Conservation (phyloP, 2,329 filamentous ascomycete species). For the Aspergillus novofumigatus region DNA sequence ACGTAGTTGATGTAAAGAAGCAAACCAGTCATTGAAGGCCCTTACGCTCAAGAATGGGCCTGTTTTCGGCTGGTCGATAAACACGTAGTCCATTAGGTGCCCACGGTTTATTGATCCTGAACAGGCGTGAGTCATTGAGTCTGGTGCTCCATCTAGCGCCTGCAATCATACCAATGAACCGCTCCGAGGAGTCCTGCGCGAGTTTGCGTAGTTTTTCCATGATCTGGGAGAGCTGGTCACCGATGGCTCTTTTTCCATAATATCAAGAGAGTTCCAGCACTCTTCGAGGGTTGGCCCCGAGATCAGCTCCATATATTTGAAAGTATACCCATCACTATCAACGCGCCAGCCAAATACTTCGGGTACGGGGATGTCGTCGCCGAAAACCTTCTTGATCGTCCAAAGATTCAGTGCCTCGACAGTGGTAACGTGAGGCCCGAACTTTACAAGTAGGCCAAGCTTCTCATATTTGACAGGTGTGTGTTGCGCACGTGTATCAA, state of each 20-base stretch:
- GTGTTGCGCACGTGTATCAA: neutral
- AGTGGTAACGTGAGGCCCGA: constrained; percentile 16
- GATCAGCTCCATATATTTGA: no score
- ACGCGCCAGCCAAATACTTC: no score
- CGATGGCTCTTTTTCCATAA: no score
- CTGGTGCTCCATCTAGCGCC: no score
- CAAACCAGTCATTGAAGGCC: constrained; percentile 5
- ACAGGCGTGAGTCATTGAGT: no score
- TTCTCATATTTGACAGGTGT: constrained; percentile 14
- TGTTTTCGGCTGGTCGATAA: neutral
- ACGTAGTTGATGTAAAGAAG: constrained; percentile 1
- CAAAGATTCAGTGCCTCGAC: constrained; percentile 23
- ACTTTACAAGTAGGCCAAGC: constrained; percentile 22
- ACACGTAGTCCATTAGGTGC: neutral
- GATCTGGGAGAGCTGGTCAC: no score
- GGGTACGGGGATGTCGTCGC: neutral
- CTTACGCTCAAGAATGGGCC: neutral
- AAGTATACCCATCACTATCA: no score
- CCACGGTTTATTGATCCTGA: neutral
- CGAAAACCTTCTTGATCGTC: constrained; percentile 16
- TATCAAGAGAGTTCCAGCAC: no score
- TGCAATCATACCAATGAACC: no score
- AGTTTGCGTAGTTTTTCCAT: no score
- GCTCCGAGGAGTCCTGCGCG: no score
- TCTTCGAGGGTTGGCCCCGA: no score